Conservation (phyloP, 2,329 filamentous ascomycete species). For the Epichloe aotearoae region DNA sequence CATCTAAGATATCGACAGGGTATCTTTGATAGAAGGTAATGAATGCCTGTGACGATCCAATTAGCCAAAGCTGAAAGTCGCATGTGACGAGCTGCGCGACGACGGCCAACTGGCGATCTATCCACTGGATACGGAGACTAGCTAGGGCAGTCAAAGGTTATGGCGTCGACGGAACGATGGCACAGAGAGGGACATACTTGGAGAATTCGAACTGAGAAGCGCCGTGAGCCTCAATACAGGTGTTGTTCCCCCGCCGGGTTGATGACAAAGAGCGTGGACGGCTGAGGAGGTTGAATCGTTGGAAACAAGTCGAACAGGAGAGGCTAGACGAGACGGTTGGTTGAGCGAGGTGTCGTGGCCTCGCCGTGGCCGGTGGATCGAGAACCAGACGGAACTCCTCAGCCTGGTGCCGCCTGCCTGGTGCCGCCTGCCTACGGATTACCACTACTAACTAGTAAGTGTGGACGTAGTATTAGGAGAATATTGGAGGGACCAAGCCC, state of each 20-base stretch:
- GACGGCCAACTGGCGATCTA: background rate
- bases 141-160: background rate
- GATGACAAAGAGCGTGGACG: background rate
- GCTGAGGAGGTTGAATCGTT: background rate
- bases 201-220: background rate
- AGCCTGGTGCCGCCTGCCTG: background rate
- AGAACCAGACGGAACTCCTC: background rate
- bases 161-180: background rate
- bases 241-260: background rate
- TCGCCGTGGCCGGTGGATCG: background rate
- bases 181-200: background rate
- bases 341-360: slow-evolving; percentile 1
- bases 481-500: background rate
- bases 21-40: background rate
- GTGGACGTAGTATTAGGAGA: too few relatives aligned
- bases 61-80: background rate
- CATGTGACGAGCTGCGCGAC: background rate
- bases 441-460: too few relatives aligned
- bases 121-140: background rate
- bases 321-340: background rate
- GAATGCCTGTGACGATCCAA: background rate
- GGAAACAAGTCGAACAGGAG: background rate
- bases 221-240: background rate
- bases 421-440: background rate
- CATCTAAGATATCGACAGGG: background rate